A percentile compares a stretch with the other conserved stretches of the same genome.
phyloP scores from a whole-genome alignment of 2,329 filamentous ascomycete species.

The Xylariaceae sp. region DNA sequence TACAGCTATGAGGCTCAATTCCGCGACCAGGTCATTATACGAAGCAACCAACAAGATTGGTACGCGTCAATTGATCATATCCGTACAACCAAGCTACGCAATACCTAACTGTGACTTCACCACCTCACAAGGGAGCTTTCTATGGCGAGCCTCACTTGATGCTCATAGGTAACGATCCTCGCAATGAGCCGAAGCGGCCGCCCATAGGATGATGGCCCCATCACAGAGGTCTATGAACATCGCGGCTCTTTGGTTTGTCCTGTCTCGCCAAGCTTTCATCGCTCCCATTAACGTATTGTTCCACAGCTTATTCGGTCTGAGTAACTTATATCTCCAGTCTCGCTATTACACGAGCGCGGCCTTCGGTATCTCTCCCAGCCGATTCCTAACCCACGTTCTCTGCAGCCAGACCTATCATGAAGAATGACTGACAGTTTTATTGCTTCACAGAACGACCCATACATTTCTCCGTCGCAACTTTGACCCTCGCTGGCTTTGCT shows the following conservation, averaged over 20 bases:
- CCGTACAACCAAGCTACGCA: no score
- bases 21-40: no score
- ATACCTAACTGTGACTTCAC: no score
- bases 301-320: conserved; percentile 31
- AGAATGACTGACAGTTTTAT: neutral
- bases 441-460: conserved; percentile 41
- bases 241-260: conserved; percentile 12
- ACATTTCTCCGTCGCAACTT: conserved; percentile 43
- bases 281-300: neutral
- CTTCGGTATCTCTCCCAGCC: conserved; percentile 39
- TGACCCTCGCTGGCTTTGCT: conserved; percentile 34
- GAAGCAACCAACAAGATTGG: no score
- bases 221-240: conserved; percentile 7
- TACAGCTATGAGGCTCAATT: no score
- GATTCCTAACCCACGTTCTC: neutral
- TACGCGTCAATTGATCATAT: no score
- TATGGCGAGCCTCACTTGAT: no score
- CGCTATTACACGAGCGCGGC: conserved; percentile 45
- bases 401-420: neutral
- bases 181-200: no score
- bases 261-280: neutral
- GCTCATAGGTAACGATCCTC: no score
- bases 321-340: conserved; percentile 37
- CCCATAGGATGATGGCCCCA: conserved; percentile 1
- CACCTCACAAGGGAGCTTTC: no score